Evolutionary conservation across 2,329 filamentous ascomycete genomes (phyloP), one percentile per base, ranked within the genome.

Genomic region (Ilyonectria robusta): DNA sequence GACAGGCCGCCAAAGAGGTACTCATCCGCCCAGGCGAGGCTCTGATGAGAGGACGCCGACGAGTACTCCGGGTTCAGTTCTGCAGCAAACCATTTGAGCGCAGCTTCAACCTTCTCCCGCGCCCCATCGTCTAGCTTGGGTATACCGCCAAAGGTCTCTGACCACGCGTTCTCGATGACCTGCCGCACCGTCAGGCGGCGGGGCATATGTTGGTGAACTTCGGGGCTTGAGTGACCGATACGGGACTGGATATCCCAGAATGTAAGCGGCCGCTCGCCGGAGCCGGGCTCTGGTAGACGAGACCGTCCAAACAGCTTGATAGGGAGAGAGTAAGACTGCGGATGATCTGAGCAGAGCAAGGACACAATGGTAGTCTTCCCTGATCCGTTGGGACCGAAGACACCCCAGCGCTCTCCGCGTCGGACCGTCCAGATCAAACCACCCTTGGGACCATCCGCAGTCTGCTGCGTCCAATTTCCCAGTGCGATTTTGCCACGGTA

Each of bases 351-450:
- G 66, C 94, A 97, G 66, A 99, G 93, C 6, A 99, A 86, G 6
- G 94, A 96, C 31, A 98, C 88, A 44, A 99, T 87, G 0, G 96
- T 99, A 0, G 96, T 99, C 84, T 99, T 99, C 19, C 96, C 96
- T 1, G 94, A 97, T 13, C 93, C 96, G 74, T 99, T 98, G 35
- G 95, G 92, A 0, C 96, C 96, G 76, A 99, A 96, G 19, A 98
- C 88, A 3, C 93, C 95, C 93, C 94, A 97, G 69, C 95, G 90
- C 78, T 98, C 91, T 26, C 95, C 95, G 58, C 92, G 89, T 44
- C 90, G 89, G 26, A 98, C 91, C 0, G 88, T 93, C 94, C 96
- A 98, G 77, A 92, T 87, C 6, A 98, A 84, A 0, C 95, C 95
- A 1, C 87, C 79, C 19, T 81, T 71, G 53, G 83, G 73, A 0